phyloP scores from a whole-genome alignment of 306 rosid genomes.

The Corylus americana region DNA sequence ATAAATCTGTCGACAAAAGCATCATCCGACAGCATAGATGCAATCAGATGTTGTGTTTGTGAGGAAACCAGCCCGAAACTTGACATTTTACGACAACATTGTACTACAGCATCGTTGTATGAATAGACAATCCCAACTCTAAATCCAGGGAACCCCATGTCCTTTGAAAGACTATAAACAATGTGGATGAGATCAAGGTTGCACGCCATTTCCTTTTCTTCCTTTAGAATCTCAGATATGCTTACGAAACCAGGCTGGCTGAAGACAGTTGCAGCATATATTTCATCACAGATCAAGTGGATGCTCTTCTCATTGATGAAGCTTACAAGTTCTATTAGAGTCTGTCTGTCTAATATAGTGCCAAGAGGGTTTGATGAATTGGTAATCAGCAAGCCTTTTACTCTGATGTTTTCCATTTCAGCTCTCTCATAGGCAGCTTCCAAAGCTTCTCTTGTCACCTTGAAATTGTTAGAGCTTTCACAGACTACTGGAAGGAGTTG shows the following conservation, averaged over 20 bases:
- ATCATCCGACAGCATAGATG: slow-evolving; percentile 65
- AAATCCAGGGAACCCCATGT: slow-evolving; percentile 84
- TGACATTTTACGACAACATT: slow-evolving; percentile 69
- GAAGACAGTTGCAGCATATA: slow-evolving; percentile 77
- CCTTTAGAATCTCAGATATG: slow-evolving; percentile 72
- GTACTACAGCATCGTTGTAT: slow-evolving; percentile 62
- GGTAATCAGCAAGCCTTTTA: slow-evolving; percentile 76
- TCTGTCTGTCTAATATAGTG: slow-evolving; percentile 54
- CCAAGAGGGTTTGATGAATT: slow-evolving; percentile 89
- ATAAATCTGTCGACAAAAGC: slow-evolving; percentile 54
- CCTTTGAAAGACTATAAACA: slow-evolving; percentile 83
- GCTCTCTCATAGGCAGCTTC: slow-evolving; percentile 70
- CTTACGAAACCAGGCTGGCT: slow-evolving; percentile 59
- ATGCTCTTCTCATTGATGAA: slow-evolving; percentile 65
- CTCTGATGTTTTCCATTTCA: slow-evolving; percentile 44
- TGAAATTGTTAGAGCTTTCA: slow-evolving; percentile 67
- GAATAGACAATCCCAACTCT: slow-evolving; percentile 79
- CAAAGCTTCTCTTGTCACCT: slow-evolving; percentile 60
- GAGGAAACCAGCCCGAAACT: slow-evolving; percentile 83
- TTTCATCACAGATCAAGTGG: slow-evolving; percentile 70
- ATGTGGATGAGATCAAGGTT: slow-evolving; percentile 68
- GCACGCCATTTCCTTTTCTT: slow-evolving; percentile 44
- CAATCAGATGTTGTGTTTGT: slow-evolving; percentile 66
- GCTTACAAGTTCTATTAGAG: slow-evolving; percentile 44
- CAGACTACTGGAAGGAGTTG: slow-evolving; percentile 71